Evolutionary conservation across 805 yeast genomes (phyloP).

Genomic region (Candida glaebosa): DNA sequence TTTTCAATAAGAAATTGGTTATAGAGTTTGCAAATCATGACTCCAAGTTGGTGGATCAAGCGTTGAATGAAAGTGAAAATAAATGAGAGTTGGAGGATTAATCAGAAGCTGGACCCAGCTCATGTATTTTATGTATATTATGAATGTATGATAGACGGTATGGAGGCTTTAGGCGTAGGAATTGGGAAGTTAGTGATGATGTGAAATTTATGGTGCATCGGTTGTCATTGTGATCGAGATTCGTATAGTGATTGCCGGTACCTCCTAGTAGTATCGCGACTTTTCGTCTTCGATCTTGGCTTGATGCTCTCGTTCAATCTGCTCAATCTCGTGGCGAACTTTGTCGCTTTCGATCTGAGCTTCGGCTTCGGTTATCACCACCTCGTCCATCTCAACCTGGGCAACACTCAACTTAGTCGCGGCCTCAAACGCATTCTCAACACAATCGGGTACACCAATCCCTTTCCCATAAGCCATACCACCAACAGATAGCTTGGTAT

Average conservation of each 20-base stretch:
- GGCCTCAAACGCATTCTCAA: constrained; percentile 56
- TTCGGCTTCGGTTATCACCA: background rate
- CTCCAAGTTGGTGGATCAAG: constrained; percentile 19
- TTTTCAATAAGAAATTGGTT: constrained; percentile 52
- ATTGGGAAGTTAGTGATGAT: no score
- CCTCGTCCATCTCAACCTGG: constrained; percentile 1
- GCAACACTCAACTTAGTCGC: constrained; percentile 33
- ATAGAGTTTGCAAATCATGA: constrained; percentile 36
- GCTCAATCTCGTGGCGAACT: background rate
- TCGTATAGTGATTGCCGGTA: no score
- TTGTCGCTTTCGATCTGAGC: background rate
- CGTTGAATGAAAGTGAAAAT: no score
- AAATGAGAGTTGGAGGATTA: background rate
- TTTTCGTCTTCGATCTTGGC: constrained; percentile 2
- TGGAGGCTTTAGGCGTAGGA: no score
- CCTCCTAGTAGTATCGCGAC: constrained; percentile 1
- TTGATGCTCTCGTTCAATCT: background rate
- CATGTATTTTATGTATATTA: constrained; percentile 3
- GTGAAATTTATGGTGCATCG: no score
- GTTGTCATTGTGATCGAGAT: no score
- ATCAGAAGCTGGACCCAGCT: constrained; percentile 6
- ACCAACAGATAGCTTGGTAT: constrained; percentile 50
- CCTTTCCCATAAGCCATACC: constrained; percentile 80
- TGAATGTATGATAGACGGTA: no score
- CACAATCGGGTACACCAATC: constrained; percentile 88